Percentiles rank a stretch among this genome's conserved stretches.
Conservation (phyloP, 1,284 basidiomycete species). For the Cutaneotrichosporon dermatis region DNA sequence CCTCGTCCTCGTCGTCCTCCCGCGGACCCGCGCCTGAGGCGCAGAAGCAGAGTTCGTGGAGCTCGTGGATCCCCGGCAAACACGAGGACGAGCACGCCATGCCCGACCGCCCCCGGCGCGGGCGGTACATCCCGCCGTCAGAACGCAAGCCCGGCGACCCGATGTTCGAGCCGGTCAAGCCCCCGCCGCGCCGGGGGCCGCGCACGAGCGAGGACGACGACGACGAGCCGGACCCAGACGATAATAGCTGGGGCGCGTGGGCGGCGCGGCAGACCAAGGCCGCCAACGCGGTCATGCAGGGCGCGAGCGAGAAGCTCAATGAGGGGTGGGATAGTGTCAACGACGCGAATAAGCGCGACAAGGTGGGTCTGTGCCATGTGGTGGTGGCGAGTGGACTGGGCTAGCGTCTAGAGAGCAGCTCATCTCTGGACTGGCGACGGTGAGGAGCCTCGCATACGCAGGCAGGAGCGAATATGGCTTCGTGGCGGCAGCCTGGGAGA, state of each 20-base stretch:
- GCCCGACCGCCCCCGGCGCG: neutral
- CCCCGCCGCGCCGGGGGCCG: neutral
- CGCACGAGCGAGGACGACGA: slow-evolving; percentile 1
- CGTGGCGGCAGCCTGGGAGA: no score
- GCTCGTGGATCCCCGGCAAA: neutral
- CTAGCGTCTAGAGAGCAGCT: neutral
- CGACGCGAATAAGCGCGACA: slow-evolving; percentile 9
- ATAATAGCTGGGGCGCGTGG: slow-evolving; percentile 13
- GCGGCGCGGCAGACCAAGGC: slow-evolving; percentile 5
- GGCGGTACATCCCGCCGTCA: slow-evolving; percentile 16
- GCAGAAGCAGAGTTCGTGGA: neutral
- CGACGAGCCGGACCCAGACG: neutral
- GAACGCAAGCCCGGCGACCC: slow-evolving; percentile 11
- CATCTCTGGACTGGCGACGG: no score
- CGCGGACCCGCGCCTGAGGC: neutral
- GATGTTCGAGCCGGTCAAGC: neutral
- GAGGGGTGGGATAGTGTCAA: slow-evolving; percentile 5
- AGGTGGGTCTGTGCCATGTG: slow-evolving; percentile 6
- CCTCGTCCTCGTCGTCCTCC: neutral
- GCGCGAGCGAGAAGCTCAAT: neutral
- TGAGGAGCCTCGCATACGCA: no score
- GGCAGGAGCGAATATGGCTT: no score
- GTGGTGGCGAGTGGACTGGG: no score
- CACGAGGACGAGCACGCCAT: neutral
- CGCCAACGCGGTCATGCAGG: slow-evolving; percentile 2